phyloP scores from a whole-genome alignment of 148 eudicot genomes.

The Camellia japonica region DNA sequence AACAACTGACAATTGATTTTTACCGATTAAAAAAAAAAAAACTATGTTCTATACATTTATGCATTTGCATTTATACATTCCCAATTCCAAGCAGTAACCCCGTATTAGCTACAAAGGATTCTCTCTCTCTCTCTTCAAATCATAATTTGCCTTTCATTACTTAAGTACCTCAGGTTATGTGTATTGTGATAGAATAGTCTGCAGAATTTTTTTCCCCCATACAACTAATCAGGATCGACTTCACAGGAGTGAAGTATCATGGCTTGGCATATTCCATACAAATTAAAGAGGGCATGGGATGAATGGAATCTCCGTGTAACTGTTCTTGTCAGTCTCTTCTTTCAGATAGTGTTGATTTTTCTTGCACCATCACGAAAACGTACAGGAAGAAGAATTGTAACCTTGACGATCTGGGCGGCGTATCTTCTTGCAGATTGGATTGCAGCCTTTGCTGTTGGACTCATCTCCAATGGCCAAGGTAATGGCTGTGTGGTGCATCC shows the following conservation, averaged over 20 bases:
- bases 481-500: no score
- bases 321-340: conserved; percentile 13
- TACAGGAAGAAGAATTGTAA: neutral
- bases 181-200: neutral
- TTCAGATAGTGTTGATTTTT: conserved; percentile 5
- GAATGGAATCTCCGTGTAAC: conserved; percentile 1
- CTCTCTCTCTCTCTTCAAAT: no score
- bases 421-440: conserved; percentile 13
- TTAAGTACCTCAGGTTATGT: no score
- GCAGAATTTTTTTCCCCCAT: neutral
- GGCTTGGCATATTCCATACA: neutral
- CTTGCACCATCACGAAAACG: conserved; percentile 5
- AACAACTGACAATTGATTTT: no score
- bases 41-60: no score
- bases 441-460: neutral
- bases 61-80: no score
- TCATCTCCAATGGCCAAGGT: no score
- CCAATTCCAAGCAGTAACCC: no score
- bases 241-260: neutral
- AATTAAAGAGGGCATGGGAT: neutral
- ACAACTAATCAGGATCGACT: neutral
- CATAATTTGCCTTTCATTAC: no score
- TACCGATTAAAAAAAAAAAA: no score
- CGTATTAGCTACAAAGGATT: no score
- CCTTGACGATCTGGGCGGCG: neutral